Conservation (phyloP, 495 filamentous ascomycete species). For the Penicillium alfredii region DNA sequence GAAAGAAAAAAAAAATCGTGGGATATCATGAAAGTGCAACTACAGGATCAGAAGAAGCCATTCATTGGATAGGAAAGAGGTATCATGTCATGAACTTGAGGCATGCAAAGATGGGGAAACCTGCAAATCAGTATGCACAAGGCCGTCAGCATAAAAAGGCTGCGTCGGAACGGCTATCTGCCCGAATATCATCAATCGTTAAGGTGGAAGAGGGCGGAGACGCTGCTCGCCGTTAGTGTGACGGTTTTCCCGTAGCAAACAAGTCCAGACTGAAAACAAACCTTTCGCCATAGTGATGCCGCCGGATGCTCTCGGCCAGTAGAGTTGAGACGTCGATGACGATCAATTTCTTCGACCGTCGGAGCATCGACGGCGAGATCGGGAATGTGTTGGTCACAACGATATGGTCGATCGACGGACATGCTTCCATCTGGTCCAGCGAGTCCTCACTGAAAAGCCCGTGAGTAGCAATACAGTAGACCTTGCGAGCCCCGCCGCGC, state of each 20-base stretch:
- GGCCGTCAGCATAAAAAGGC: too few relatives aligned
- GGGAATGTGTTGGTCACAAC: conserved; percentile 97
- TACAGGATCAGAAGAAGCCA: conserved; percentile 5
- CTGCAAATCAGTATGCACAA: conserved; percentile 22
- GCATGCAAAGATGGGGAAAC: conserved; percentile 16
- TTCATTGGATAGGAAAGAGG: conserved; percentile 17
- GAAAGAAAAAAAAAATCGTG: conserved; percentile 3
- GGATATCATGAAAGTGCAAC: conserved; percentile 6
- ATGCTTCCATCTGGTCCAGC: conserved; percentile 82
- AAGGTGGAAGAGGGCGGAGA: conserved; percentile 77
- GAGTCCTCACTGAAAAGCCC: conserved; percentile 88
- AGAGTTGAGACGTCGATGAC: conserved; percentile 83
- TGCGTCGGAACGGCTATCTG: conserved; percentile 19
- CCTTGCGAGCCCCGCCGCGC: conserved; percentile 81
- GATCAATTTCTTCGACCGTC: conserved; percentile 73
- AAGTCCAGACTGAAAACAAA: conserved; percentile 23
- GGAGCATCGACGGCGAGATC: conserved; percentile 64
- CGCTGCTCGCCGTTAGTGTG: conserved; percentile 42
- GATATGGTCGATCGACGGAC: conserved; percentile 86
- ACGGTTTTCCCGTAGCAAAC: not conserved
- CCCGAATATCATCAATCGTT: conserved; percentile 28
- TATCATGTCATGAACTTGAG: conserved; percentile 22
- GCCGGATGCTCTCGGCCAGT: conserved; percentile 83
- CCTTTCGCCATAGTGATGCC: conserved; percentile 87
- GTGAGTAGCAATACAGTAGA: conserved; percentile 97